Conservation (phyloP, 805 yeast genomes). For the Teunomyces panamensis region DNA sequence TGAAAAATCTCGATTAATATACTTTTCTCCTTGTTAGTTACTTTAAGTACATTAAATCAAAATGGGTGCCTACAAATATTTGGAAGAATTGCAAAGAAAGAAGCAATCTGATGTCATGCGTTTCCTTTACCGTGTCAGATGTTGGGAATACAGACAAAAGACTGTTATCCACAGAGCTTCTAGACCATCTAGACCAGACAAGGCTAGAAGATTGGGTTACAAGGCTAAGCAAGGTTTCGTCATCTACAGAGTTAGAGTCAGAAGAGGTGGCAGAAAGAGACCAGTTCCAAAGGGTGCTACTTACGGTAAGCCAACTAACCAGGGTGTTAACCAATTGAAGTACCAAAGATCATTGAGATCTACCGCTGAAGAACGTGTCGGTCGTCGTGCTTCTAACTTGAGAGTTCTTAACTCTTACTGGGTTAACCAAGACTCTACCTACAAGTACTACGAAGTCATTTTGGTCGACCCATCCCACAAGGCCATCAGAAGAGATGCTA, state of each 20-base stretch:
- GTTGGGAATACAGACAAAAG: slow-evolving; percentile 99
- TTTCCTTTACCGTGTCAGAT: slow-evolving; percentile 98
- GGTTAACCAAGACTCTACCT: slow-evolving; percentile 99
- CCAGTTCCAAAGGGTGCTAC: slow-evolving; percentile 99
- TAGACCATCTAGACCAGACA: slow-evolving; percentile 99
- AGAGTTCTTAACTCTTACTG: slow-evolving; percentile 99
- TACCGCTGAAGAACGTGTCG: slow-evolving; percentile 99
- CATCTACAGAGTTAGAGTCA: slow-evolving; percentile 97
- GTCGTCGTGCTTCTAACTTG: slow-evolving; percentile 97
- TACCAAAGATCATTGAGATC: slow-evolving; percentile 98
- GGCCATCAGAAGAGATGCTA: slow-evolving; percentile 98
- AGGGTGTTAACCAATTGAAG: slow-evolving; percentile 98
- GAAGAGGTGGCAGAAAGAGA: slow-evolving; percentile 99
- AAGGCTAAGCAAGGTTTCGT: slow-evolving; percentile 99
- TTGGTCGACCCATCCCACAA: slow-evolving; percentile 96
- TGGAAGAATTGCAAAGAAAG: slow-evolving; percentile 99
- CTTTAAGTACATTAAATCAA: slow-evolving; percentile 18
- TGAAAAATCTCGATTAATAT: slow-evolving; percentile 1
- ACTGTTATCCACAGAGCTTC: slow-evolving; percentile 98
- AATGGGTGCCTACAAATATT: slow-evolving; percentile 99
- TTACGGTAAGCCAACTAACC: slow-evolving; percentile 99
- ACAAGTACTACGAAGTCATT: slow-evolving; percentile 98
- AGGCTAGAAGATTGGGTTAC: slow-evolving; percentile 99
- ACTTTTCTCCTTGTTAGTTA: slow-evolving; percentile 8
- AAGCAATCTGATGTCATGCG: slow-evolving; percentile 99